Percentiles rank a stretch among this genome's conserved stretches.
Conservation (phyloP, 805 yeast genomes). For the Zygosaccharomyces bisporus region DNA sequence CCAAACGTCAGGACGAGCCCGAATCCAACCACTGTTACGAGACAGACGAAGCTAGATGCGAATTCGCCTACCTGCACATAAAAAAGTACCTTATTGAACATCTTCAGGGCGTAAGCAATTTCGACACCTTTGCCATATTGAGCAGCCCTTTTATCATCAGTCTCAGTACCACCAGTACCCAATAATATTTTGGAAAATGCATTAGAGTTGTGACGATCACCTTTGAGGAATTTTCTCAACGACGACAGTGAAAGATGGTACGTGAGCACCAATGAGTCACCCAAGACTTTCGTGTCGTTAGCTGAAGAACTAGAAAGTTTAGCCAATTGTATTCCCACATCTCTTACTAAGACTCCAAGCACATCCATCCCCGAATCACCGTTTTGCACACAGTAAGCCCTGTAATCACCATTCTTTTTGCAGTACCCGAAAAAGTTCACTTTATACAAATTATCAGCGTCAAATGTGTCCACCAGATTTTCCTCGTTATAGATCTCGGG, state of each 20-base stretch:
- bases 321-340: constrained; percentile 33
- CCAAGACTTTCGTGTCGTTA: constrained; percentile 22
- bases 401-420: constrained; percentile 16
- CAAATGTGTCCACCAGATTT: constrained; percentile 29
- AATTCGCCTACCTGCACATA: constrained; percentile 15
- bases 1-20: constrained; percentile 16
- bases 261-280: constrained; percentile 27
- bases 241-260: constrained; percentile 26
- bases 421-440: constrained; percentile 33
- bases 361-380: constrained; percentile 28
- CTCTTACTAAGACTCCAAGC: constrained; percentile 27
- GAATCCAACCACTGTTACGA: constrained; percentile 12
- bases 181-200: constrained; percentile 18
- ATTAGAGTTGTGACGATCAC: constrained; percentile 17
- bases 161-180: constrained; percentile 9
- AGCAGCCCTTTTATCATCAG: constrained; percentile 5
- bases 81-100: constrained; percentile 16
- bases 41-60: constrained; percentile 10
- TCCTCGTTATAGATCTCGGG: constrained; percentile 25
- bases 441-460: constrained; percentile 20
- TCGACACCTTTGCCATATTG: constrained; percentile 20
- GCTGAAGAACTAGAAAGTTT: constrained; percentile 18
- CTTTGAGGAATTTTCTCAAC: constrained; percentile 19
- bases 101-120: constrained; percentile 14
- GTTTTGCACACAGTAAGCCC: constrained; percentile 24